phyloP scores from a whole-genome alignment of 116 monocot genomes.

The Phalaenopsis hybrid region DNA sequence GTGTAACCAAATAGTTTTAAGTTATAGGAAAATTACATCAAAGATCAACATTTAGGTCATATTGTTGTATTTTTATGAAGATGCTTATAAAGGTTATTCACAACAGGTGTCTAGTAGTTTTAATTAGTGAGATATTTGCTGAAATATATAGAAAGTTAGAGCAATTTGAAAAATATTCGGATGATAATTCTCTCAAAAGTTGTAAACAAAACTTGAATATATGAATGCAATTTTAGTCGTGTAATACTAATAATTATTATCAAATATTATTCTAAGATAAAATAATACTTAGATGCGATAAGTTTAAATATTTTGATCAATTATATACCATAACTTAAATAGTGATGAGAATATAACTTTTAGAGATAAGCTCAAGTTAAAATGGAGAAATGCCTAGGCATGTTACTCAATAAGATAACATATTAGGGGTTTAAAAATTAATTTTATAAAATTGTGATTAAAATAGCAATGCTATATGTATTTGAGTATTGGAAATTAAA shows the following conservation, averaged over 20 bases:
- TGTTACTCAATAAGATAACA: too few species aligned
- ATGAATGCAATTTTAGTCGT: not conserved
- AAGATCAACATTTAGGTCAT: not conserved
- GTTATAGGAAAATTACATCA: not conserved
- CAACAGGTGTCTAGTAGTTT: not conserved
- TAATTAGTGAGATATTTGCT: not conserved
- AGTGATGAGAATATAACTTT: too few species aligned
- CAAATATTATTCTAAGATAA: not conserved
- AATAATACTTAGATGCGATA: too few species aligned
- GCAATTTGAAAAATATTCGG: not conserved
- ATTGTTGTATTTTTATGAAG: not conserved
- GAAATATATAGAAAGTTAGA: not conserved
- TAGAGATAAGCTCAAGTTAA: too few species aligned
- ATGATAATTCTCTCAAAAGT: not conserved
- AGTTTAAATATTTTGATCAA: too few species aligned
- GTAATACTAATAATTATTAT: not conserved
- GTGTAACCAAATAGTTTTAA: not conserved
- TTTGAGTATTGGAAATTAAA: too few species aligned
- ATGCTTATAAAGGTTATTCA: not conserved
- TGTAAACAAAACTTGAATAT: not conserved
- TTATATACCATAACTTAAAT: too few species aligned
- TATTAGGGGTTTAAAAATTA: too few species aligned
- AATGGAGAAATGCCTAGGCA: too few species aligned
- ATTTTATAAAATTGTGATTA: too few species aligned
- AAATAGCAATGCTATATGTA: too few species aligned